Conservation (phyloP, 305 asterid genomes). For the Fraxinus xanthoxyloides region DNA sequence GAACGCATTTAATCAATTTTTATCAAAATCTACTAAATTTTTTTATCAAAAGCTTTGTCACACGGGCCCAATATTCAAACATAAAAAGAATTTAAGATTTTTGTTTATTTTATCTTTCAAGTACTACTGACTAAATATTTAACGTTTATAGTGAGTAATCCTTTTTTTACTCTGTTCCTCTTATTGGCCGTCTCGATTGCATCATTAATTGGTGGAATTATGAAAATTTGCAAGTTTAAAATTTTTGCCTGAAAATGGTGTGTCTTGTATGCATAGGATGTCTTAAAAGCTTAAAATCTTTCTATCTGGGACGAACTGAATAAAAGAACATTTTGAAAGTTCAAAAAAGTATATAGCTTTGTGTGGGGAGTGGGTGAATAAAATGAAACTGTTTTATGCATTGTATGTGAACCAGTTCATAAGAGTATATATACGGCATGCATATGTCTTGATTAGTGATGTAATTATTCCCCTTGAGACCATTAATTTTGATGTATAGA, state of each 20-base stretch:
- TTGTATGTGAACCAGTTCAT: constrained; percentile 1
- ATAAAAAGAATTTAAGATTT: background rate
- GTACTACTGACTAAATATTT: background rate
- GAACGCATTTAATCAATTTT: background rate
- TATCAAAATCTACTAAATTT: background rate
- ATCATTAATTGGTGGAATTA: background rate
- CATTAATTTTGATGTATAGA: constrained; percentile 9
- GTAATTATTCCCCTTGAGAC: constrained; percentile 10
- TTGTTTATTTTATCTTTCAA: background rate
- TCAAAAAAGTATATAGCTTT: background rate
- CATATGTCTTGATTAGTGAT: background rate
- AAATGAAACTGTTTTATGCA: constrained; percentile 17
- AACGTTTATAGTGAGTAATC: background rate
- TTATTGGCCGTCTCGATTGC: background rate
- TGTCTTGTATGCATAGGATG: background rate
- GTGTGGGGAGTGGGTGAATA: constrained; percentile 9
- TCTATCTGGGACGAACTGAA: background rate
- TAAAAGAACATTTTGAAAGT: background rate
- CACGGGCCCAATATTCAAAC: background rate
- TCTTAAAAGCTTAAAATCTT: background rate
- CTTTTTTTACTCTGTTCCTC: background rate
- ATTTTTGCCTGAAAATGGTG: background rate
- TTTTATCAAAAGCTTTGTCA: background rate
- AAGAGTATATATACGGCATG: background rate
- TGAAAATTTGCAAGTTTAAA: background rate